Base-by-base conservation (phyloP, 2,329 filamentous ascomycete species). In the Rutstroemia sp. region DNA sequence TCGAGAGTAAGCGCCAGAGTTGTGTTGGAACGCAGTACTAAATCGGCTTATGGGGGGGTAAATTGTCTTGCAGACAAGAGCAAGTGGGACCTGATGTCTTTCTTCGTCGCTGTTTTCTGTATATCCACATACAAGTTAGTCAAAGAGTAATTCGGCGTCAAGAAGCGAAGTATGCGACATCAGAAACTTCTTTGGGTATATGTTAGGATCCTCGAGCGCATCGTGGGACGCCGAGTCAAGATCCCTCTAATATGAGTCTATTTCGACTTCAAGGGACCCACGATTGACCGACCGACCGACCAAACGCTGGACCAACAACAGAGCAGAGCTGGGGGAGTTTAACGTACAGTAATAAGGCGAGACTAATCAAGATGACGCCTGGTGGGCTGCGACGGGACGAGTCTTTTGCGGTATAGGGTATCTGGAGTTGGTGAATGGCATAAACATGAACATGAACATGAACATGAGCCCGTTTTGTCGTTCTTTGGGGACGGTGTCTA, bases 1-100 rank as follows among this genome's bases (percentile, higher is more conserved):
- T n/a, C 44, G 25, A 49, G 21, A 49, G 41, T 50, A 38, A 44
- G 53, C 46, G 53, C 46, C 53, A 55, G 25, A 50, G 18, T 19
- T 19, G 3, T 34, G 46, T 50, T 55, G 53, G 37, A 9, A 23
- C 21, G n/a, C 23, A 44, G 37, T 42, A 34, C 21, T 37, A 49
- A 30, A 49, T 41, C 23, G 39, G 30, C 30, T 34, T 34, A 34
- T 34, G 30, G 30, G 30, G 30, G 30, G 30, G 30, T 34, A 34
- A 34, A 34, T 34, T n/a, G 30, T 34, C 30, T 34, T 3, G 30
- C 30, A 34, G 30, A 4, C 42, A 7, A 44, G 14, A 44, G 53
- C 41, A 48, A 37, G 52, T 47, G 53, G 12, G 49, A 19, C 10
- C 30, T 37, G 18, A 21, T 37, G 34, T 34, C 42, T 19, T 27